A percentile compares a stretch with the other conserved stretches of the same genome.
Evolutionary conservation across 179 eudicot species (phyloP).

Genomic region (Sideroxylon spinosum): DNA sequence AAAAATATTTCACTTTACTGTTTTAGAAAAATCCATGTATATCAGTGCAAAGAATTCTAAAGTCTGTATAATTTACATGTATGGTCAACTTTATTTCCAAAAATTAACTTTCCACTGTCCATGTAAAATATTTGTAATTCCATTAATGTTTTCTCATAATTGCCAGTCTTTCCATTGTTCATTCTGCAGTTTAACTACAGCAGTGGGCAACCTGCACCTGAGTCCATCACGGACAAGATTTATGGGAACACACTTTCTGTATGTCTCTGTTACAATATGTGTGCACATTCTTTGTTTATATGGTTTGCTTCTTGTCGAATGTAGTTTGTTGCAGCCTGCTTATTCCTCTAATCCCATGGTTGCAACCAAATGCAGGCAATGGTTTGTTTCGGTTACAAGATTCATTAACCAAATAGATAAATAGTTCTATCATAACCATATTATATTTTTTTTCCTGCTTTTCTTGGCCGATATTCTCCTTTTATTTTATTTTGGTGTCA

Average conservation of each 20-base stretch:
- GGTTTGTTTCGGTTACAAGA: not conserved
- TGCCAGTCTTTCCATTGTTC: conserved; percentile 14
- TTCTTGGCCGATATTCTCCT: too few species aligned
- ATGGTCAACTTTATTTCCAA: not conserved
- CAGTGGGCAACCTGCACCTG: conserved; percentile 99
- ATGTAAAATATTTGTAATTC: not conserved
- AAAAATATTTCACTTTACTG: not conserved
- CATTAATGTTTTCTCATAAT: not conserved
- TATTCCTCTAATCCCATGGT: too few species aligned
- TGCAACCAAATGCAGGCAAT: too few species aligned
- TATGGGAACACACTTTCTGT: conserved; percentile 96
- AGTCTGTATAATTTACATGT: not conserved
- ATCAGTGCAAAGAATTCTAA: conserved; percentile 3
- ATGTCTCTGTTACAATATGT: conserved; percentile 31
- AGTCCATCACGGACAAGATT: conserved; percentile 95
- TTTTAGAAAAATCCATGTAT: not conserved
- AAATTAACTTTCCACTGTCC: not conserved
- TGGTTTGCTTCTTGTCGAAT: conserved; percentile 6
- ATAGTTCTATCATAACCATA: not conserved
- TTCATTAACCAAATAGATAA: not conserved
- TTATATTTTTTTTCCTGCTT: not conserved
- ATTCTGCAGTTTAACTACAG: conserved; percentile 85
- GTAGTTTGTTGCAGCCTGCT: not conserved
- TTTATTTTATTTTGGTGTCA: not conserved
- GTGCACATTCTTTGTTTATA: not conserved